Evolutionary conservation across 1,284 basidiomycete genomes (phyloP), one percentile per base, ranked within the genome.

Genomic region (Taiwanofungus camphoratus): DNA sequence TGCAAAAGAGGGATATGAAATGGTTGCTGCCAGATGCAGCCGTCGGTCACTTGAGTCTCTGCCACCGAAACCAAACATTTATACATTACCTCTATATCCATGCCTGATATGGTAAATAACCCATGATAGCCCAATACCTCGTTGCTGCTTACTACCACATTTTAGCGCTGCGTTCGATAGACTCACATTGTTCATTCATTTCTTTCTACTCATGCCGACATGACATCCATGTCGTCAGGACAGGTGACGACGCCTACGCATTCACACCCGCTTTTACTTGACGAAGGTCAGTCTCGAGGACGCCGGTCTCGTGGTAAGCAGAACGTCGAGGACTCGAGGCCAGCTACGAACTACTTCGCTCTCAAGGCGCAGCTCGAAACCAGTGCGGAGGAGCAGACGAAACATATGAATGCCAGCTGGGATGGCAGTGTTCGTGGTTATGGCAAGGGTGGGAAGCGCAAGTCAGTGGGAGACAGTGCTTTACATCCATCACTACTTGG

Each of bases 371-470:
- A 81, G 50, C 62, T 77, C 1, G 79, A 82, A 43, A 64, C 60
- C 39, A 64, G 71, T 15, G 59, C 60, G 3, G 54, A 64, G 31
- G 38, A 57, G 5, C 57, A 60, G 5, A 41, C 61, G n/a, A 45
- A 46, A 7, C 41, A 56, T 21, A 48, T 53, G 13, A 50, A 42
- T 35, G 62, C 62, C 5, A 76, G 69, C 53, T 79, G 78, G 78
- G 77, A 82, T 56, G 79, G 79, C 1, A 82, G 77, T 54, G 74
- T 81, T 22, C 70, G 79, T 18, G 73, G 74, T 2, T 70, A 74
- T 45, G 63, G 70, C 9, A 74, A 70, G 52, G 46, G 53, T 36
- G 61, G 65, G n/a, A 67, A 64, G 41, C 61, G 58, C 15, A 45
- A 49, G 48, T 49, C 51, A 51, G 44, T 54, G 45, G 50, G 43